Evolutionary conservation across 257 asterid genomes (phyloP).

Genomic region (Solanum stenotomum): DNA sequence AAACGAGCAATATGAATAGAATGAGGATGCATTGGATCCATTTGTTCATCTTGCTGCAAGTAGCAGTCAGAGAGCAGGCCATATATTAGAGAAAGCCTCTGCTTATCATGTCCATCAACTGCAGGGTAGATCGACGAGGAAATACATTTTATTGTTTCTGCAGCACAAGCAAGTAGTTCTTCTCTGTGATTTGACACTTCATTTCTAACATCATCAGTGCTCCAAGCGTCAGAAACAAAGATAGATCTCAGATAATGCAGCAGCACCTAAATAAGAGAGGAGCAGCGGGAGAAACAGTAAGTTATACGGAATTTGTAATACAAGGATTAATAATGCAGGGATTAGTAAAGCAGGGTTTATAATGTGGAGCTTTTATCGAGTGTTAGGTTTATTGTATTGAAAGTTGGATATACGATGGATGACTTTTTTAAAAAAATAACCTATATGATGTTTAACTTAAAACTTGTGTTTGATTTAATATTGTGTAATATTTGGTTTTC

Average conservation of each 20-base stretch:
- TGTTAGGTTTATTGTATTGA: background rate
- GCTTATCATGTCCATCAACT: slow-evolving; percentile 78
- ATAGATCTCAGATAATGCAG: slow-evolving; percentile 58
- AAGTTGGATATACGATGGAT: background rate
- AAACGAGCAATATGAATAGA: slow-evolving; percentile 33
- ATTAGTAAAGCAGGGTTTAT: background rate
- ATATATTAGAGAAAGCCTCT: slow-evolving; percentile 70
- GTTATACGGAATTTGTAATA: background rate
- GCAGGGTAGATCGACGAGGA: slow-evolving; percentile 52
- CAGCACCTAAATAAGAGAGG: slow-evolving; percentile 51
- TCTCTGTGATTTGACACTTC: slow-evolving; percentile 55
- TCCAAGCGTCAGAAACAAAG: slow-evolving; percentile 74
- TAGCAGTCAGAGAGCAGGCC: slow-evolving; percentile 77
- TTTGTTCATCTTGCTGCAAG: slow-evolving; percentile 33
- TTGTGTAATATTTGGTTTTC: background rate
- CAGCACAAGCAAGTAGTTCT: slow-evolving; percentile 52
- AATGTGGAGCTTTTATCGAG: background rate
- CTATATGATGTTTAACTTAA: background rate
- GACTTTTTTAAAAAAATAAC: background rate
- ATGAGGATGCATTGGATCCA: slow-evolving; percentile 23
- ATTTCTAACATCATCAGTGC: slow-evolving; percentile 46
- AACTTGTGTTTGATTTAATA: background rate
- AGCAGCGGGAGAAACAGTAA: slow-evolving; percentile 3
- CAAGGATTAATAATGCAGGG: background rate
- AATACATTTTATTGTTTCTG: slow-evolving; percentile 50